A percentile compares a stretch with the other conserved stretches of the same genome.
These are phyloP conservation scores for Penicillium sp. DNA, from an alignment of 2,329 filamentous ascomycete genomes.

Conservation along the genomic window DNA sequence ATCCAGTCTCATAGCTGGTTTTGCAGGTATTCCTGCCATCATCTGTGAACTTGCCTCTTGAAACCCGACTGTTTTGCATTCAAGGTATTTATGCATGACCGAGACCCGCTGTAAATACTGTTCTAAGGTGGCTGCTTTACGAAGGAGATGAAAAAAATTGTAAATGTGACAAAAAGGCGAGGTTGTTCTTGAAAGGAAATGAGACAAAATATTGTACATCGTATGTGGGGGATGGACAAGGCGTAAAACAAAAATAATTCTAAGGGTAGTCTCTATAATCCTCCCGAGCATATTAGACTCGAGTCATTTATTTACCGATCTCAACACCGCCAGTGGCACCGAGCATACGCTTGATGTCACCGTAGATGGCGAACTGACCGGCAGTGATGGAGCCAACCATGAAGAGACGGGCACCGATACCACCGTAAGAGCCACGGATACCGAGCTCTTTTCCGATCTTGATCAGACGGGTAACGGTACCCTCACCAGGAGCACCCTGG, in stretches of 20 bases:
- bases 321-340: constrained; percentile 75
- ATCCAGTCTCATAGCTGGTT: background rate
- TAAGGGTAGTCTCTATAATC: constrained; percentile 28
- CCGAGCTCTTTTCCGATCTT: constrained; percentile 89
- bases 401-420: constrained; percentile 64
- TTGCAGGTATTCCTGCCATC: background rate
- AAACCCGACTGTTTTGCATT: background rate
- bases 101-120: too few species aligned
- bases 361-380: constrained; percentile 88
- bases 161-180: constrained; percentile 16
- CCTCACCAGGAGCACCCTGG: constrained; percentile 80
- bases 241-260: constrained; percentile 21
- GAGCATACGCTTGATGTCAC: constrained; percentile 66
- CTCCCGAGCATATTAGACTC: constrained; percentile 17
- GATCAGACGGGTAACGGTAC: constrained; percentile 74
- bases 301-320: constrained; percentile 52
- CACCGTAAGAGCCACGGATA: constrained; percentile 71
- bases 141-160: background rate
- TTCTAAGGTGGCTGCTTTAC: background rate
- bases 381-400: constrained; percentile 68
- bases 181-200: constrained; percentile 23
- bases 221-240: constrained; percentile 25
- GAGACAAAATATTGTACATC: constrained; percentile 30
- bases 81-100: background rate
- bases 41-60: too few species aligned